Conservation (phyloP, 805 yeast species). For the Jamesozyma gamospora region DNA sequence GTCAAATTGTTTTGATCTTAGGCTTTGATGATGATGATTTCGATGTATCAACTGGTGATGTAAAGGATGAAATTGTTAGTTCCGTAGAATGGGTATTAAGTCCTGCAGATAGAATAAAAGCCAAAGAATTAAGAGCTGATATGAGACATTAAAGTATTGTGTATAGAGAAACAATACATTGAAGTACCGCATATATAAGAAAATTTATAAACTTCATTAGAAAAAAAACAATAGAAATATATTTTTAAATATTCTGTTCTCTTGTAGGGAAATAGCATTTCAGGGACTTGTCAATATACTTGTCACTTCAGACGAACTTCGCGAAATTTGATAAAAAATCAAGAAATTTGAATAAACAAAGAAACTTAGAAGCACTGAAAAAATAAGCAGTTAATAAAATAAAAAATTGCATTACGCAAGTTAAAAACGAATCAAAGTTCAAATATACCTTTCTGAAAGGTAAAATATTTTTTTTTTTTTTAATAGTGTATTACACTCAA, state of each 20-base stretch:
- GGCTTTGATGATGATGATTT: constrained; percentile 68
- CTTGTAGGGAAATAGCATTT: too few species aligned
- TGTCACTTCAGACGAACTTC: not conserved
- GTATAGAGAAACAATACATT: too few species aligned
- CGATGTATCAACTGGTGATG: constrained; percentile 22
- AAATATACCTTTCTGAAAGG: not conserved
- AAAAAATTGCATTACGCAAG: not conserved
- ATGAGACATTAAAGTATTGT: constrained; percentile 14
- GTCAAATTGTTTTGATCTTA: constrained; percentile 72
- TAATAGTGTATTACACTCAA: too few species aligned
- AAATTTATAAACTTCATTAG: too few species aligned
- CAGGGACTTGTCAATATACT: not conserved
- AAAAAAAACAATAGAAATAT: too few species aligned
- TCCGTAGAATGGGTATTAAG: constrained; percentile 63
- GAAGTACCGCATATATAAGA: too few species aligned
- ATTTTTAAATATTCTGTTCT: too few species aligned
- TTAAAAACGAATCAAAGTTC: not conserved
- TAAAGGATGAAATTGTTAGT: constrained; percentile 34
- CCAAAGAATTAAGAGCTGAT: constrained; percentile 46
- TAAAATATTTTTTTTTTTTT: not conserved
- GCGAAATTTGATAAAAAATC: constrained; percentile 1
- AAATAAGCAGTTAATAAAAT: not conserved
- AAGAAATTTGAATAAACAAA: not conserved
- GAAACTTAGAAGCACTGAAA: not conserved
- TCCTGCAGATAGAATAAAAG: constrained; percentile 60